These are phyloP conservation scores for Linum trigynum DNA, from an alignment of 345 rosid genomes.

Conservation along the genomic window DNA sequence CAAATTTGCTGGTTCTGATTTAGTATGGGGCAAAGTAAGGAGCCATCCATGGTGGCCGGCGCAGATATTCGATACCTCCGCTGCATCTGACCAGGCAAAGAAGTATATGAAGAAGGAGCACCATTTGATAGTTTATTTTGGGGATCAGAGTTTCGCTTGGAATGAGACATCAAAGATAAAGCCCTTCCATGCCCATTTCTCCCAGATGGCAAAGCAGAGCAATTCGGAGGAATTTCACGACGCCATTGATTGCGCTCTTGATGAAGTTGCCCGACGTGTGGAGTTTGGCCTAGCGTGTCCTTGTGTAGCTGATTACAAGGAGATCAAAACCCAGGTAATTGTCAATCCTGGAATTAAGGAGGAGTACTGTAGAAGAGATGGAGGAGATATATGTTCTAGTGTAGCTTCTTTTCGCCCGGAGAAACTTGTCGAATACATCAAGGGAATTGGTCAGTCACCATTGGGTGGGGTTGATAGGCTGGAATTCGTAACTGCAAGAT, in stretches of 20 bases:
- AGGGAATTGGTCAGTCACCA: constrained; percentile 36
- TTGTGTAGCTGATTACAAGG: constrained; percentile 40
- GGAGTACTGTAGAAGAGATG: constrained; percentile 31
- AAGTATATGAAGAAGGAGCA: constrained; percentile 48
- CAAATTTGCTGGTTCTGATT: constrained; percentile 36
- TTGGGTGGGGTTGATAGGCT: constrained; percentile 32
- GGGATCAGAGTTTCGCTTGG: constrained; percentile 73
- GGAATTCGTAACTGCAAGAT: constrained; percentile 34
- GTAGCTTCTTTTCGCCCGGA: constrained; percentile 46
- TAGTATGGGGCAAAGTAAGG: constrained; percentile 86
- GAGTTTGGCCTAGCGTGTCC: constrained; percentile 66
- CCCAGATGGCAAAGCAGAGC: constrained; percentile 56
- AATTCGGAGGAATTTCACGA: constrained; percentile 29
- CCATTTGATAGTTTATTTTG: constrained; percentile 54
- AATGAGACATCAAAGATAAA: constrained; percentile 49
- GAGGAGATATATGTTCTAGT: constrained; percentile 42
- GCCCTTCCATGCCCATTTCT: constrained; percentile 50
- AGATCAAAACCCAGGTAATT: constrained; percentile 39
- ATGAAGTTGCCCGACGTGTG: constrained; percentile 62
- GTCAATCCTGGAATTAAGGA: constrained; percentile 51
- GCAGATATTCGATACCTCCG: constrained; percentile 51
- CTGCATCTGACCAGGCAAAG: constrained; percentile 46
- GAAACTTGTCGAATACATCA: constrained; percentile 36
- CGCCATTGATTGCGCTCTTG: constrained; percentile 63
- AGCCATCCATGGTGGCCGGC: constrained; percentile 98